Evolutionary conservation across 2,329 filamentous ascomycete genomes (phyloP), one percentile per base, ranked within the genome.

Genomic region (Clathrospora elynae): DNA sequence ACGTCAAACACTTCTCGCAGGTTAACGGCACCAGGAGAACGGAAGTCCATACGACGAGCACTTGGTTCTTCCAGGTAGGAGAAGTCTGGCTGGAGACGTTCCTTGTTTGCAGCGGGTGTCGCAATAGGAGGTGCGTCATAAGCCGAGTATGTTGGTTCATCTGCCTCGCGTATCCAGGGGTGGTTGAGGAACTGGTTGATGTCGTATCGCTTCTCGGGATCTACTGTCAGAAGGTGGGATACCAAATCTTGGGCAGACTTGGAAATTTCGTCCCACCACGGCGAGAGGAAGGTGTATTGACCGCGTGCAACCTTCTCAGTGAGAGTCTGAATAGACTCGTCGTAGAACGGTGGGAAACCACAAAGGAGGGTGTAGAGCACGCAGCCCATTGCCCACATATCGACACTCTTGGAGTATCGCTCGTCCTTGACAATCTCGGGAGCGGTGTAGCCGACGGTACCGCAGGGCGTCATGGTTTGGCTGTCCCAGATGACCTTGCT

Each of bases 391-490:
- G 93, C 93, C 93, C 93, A 99, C 93, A 99, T 99, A 66, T 99
- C 93, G 31, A 99, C 93, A 36, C 90, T 95, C 78, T 97, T 99
- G 24, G 92, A 97, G 72, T 99, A 99, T 14, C 91, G 84, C 73
- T 99, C 93, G 72, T 99, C 93, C 74, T 97, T 97, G 68, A 99
- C 93, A 51, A 99, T 99, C 68, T 99, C 93, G 6, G 93, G 93
- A 3, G 93, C 93, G 3, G 93, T 97, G 73, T 99, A 99, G 29
- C 93, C 93, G 43, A 97, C 93, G 0, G 93, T 99, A 44, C 93
- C 93, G 70, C 93, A 99, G n/a, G 93, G 93, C 3, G 93, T 99
- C 89, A 96, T 97, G 7, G 93, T 99, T 67, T 95, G 88, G 58
- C 84, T 93, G 62, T 97, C 93, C 93, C 93, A 99, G 11, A 99